Percentiles rank a stretch among this genome's conserved stretches.
These are phyloP conservation scores for Steccherinum ochraceum DNA, from an alignment of 768 basidiomycete species.

Conservation along the genomic window DNA sequence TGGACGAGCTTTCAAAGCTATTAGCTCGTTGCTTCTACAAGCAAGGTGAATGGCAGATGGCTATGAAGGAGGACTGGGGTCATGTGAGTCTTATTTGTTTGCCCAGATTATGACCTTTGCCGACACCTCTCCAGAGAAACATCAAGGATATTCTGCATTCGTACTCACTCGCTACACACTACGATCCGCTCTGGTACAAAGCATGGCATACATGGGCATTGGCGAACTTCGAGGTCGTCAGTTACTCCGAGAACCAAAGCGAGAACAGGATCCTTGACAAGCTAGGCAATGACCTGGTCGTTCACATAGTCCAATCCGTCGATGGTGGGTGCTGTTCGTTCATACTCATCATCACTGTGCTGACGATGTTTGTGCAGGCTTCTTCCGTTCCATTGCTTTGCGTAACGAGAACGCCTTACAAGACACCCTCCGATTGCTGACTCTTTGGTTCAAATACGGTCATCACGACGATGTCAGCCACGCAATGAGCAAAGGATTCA, in stretches of 20 bases:
- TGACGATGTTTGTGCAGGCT: slow-evolving; percentile 43
- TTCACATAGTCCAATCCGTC: slow-evolving; percentile 90
- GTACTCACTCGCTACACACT: slow-evolving; percentile 83
- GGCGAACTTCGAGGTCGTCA: slow-evolving; percentile 91
- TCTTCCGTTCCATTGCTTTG: slow-evolving; percentile 92
- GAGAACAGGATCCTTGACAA: slow-evolving; percentile 52
- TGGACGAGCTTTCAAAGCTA: slow-evolving; percentile 69
- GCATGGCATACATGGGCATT: slow-evolving; percentile 99
- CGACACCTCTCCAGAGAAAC: slow-evolving; percentile 49
- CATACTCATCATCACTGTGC: neutral
- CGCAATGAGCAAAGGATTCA: slow-evolving; percentile 84
- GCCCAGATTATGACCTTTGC: slow-evolving; percentile 8
- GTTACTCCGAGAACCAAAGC: slow-evolving; percentile 64
- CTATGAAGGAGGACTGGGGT: slow-evolving; percentile 74
- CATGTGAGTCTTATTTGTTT: slow-evolving; percentile 39
- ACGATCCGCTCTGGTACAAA: slow-evolving; percentile 96
- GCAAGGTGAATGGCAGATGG: slow-evolving; percentile 90
- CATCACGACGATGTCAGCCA: slow-evolving; percentile 83
- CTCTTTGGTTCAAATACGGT: slow-evolving; percentile 98
- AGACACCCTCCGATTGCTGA: slow-evolving; percentile 87
- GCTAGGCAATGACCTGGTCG: slow-evolving; percentile 57
- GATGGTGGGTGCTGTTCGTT: slow-evolving; percentile 45
- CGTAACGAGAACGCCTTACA: slow-evolving; percentile 89
- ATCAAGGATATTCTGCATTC: slow-evolving; percentile 78
- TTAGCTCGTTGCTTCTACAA: slow-evolving; percentile 98